These are phyloP conservation scores for Rhododendron ferrugineum DNA, from an alignment of 148 eudicot species.

Conservation along the genomic window DNA sequence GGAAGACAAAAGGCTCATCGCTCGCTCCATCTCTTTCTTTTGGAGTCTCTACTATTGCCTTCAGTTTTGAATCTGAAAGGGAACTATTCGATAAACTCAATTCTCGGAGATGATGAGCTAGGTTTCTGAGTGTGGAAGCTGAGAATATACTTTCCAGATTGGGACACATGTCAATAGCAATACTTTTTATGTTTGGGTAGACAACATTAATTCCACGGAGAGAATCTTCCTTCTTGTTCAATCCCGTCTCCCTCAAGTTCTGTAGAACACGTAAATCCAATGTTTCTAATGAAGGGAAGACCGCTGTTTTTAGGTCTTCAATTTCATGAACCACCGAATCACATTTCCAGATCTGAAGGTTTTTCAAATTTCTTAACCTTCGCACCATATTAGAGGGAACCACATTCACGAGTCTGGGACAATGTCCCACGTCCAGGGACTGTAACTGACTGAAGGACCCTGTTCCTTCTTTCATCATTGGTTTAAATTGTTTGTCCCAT, in stretches of 20 bases:
- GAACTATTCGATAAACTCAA: rapidly evolving
- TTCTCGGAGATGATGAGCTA: rapidly evolving
- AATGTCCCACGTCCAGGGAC: rapidly evolving
- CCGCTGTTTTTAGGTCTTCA: too few relatives aligned
- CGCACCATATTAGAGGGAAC: neutral
- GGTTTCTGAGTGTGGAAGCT: neutral
- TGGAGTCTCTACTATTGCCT: too few relatives aligned
- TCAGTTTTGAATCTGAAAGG: neutral
- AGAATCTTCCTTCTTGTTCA: too few relatives aligned
- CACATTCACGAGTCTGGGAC: neutral
- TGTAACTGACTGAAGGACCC: neutral
- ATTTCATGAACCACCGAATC: too few relatives aligned
- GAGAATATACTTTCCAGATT: neutral
- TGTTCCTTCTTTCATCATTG: neutral
- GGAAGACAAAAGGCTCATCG: too few relatives aligned
- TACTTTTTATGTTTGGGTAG: neutral
- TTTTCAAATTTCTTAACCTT: neutral
- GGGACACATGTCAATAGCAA: rapidly evolving
- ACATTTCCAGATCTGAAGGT: rapidly evolving
- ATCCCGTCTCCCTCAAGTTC: too few relatives aligned
- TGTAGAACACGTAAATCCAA: too few relatives aligned
- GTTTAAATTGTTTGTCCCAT: neutral
- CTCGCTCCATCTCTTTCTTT: too few relatives aligned
- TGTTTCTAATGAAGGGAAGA: too few relatives aligned
- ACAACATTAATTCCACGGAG: too few relatives aligned